Base-by-base conservation (phyloP, 1,284 basidiomycete genomes). In the Leccinum fallax region DNA sequence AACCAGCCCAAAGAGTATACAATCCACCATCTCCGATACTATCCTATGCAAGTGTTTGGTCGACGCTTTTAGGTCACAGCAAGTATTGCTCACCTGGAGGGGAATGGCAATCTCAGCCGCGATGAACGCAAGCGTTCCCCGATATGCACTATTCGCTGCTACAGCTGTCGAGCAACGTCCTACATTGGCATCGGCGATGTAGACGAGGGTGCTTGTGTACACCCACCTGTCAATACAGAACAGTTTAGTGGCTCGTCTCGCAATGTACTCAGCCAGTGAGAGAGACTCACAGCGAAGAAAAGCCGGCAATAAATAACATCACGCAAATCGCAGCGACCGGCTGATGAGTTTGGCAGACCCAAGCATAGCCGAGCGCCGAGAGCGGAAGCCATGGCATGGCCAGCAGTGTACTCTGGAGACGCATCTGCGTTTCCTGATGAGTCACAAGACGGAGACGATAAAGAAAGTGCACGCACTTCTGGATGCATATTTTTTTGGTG, bases 141-240 rank as follows among this genome's bases (percentile, higher is more conserved):
- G 81, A 71, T 88, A 90, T 26, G 78, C 80, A 62, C 88, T 90
- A 70, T 94, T 94, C 21, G 79, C 75, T 1, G 92, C 88, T 9
- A 90, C 85, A 2, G 89, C 90, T 9, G 83, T 85, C 0, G 89
- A 88, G 0, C 89, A 89, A 5, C 89, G 82, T 4, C 92, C 92
- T 4, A 78, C 75, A 68, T 94, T 94, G 6, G 90, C 85, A 69
- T 94, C 92, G 7, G 92, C 88, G 57, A 92, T 83, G 69, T 92
- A 93, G 0, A 90, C 85, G 24, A 94, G 79, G 2, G 87, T 87
- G 61, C 85, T 88, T 2, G 85, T 77, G 71, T 89, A 92, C 30
- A 85, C 83, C 82, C 85, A 90, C 59, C 89, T 90, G 49, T 55
- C 8, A 4, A 19, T 7, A 26, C 21, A 52, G 58, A 59, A 21